Evolutionary conservation across 352 stramenopile genomes (phyloP).

Genomic region (Phytophthora chlamydospora): DNA sequence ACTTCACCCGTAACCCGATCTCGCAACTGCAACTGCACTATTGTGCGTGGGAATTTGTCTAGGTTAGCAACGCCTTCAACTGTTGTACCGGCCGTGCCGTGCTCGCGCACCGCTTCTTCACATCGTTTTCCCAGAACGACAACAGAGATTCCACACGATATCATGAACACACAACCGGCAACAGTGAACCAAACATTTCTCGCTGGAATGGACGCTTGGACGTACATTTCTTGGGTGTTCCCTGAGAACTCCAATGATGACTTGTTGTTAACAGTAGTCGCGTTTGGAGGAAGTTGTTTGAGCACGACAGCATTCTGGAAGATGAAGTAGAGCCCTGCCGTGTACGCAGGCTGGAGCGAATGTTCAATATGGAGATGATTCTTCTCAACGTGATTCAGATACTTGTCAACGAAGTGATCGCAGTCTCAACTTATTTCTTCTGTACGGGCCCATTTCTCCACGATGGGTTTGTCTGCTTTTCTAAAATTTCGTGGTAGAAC

Average conservation of each 20-base stretch:
- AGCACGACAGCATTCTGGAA: constrained; percentile 2
- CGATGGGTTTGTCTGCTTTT: too few species aligned
- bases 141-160: constrained; percentile 1
- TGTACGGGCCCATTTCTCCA: too few species aligned
- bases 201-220: constrained; percentile 19
- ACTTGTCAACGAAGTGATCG: neutral
- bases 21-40: constrained; percentile 12
- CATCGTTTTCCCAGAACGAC: neutral
- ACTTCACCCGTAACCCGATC: neutral
- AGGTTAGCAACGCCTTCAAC: constrained; percentile 13
- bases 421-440: too few species aligned
- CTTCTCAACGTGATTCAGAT: neutral
- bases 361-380: constrained; percentile 6
- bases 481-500: constrained; percentile 18
- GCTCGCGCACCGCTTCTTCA: neutral
- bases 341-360: constrained; percentile 1
- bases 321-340: constrained; percentile 5
- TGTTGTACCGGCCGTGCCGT: constrained; percentile 3
- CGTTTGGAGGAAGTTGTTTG: neutral
- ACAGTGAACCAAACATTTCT: constrained; percentile 5
- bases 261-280: neutral
- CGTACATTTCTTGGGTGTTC: constrained; percentile 18
- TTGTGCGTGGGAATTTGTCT: constrained; percentile 16
- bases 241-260: constrained; percentile 14
- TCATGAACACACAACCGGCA: constrained; percentile 5